phyloP scores from a whole-genome alignment of 2,329 filamentous ascomycete species.

The Seiridium unicorne region DNA sequence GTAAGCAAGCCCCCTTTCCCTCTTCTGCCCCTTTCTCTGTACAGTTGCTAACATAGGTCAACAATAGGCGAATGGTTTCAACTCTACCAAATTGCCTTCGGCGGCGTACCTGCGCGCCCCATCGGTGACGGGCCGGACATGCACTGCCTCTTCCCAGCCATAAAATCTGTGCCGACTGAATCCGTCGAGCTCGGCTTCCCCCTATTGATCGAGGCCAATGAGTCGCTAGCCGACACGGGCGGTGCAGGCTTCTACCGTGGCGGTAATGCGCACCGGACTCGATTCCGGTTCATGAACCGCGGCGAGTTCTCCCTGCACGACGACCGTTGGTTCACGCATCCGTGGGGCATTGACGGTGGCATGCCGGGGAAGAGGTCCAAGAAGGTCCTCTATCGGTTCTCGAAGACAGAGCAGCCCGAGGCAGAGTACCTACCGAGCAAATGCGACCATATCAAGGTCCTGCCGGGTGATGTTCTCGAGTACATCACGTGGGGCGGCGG shows the following conservation, averaged over 20 bases:
- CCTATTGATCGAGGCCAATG: constrained; percentile 45
- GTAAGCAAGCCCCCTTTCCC: neutral
- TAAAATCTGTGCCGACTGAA: constrained; percentile 48
- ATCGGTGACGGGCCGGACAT: constrained; percentile 47
- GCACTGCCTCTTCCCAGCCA: constrained; percentile 48
- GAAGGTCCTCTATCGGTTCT: constrained; percentile 41
- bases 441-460: constrained; percentile 44
- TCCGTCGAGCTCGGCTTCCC: constrained; percentile 47
- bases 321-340: constrained; percentile 47
- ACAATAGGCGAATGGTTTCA: constrained; percentile 31
- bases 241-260: constrained; percentile 45
- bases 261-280: constrained; percentile 46
- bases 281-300: constrained; percentile 42
- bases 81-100: constrained; percentile 49
- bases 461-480: constrained; percentile 44
- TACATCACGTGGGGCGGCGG: constrained; percentile 50
- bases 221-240: constrained; percentile 45
- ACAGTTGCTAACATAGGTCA: too few species aligned
- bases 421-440: constrained; percentile 39
- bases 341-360: constrained; percentile 46
- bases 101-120: constrained; percentile 44
- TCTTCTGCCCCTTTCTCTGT: too few species aligned
- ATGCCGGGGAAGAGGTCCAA: constrained; percentile 39
- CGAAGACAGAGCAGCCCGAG: constrained; percentile 28
- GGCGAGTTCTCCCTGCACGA: constrained; percentile 47